Base-by-base conservation (phyloP, 2,329 filamentous ascomycete genomes). In the Verticillium zaregamsianum region DNA sequence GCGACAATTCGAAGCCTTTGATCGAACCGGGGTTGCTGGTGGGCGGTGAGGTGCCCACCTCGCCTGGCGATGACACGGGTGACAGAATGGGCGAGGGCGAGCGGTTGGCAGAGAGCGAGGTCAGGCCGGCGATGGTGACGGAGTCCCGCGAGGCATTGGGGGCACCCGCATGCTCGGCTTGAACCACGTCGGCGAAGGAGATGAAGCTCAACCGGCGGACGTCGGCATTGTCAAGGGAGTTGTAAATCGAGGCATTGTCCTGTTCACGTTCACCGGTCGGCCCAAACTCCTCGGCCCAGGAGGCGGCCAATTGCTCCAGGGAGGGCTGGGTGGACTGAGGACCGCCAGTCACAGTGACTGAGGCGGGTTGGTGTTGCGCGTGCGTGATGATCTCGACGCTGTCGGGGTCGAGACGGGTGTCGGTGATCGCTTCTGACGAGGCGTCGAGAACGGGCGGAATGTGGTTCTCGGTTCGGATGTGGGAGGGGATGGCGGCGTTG, bases 131-230 rank as follows among this genome's bases (percentile, higher is more conserved):
- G 63, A 90, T 77, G 72, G 92, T 88, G 61, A 91, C 81, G 61
- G 88, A 89, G 63, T 94, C 90, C 66, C 89, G 82, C 67, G 83
- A 88, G 56, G 84, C 81, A 45, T 73, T 76, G 25, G 54, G 54
- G 17, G 25, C 31, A 11, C 60, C 62, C 20, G 80, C 78, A 37
- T 80, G 79, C 62, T 87, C 84, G 33, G 86, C 86, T 72, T 96
- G 92, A 49, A 98, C 92, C 11, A 98, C 92, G 70, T 98, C 94
- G 64, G 94, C 93, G 75, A 98, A 98, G 8, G 93, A 97, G 72
- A 98, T 96, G 78, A 98, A 98, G 73, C 91, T 95, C 65, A 98
- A 78, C 25, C 94, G 87, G 55, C 92, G 88, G 20, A 96, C 86
- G 69, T 97, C 93, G 56, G 86, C 83, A 45, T 83, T 85, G 70